Percentiles rank a stretch among this genome's conserved stretches.
Conservation (phyloP, 176 grass and related monocot genomes). For the Aegilops bicornis region DNA sequence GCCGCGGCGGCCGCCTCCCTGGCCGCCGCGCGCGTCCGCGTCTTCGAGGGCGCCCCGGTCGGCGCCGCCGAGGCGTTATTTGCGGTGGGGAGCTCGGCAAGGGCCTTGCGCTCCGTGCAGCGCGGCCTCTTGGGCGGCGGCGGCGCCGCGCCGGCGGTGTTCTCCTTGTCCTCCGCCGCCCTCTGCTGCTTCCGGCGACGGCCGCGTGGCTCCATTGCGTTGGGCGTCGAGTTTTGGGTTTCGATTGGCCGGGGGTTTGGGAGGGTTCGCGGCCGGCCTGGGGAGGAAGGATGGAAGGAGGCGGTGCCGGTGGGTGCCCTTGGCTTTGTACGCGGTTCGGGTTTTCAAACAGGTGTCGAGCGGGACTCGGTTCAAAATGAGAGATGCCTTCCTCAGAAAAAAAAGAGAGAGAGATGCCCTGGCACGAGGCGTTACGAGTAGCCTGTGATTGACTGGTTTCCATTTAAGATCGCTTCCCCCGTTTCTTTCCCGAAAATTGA, state of each 20-base stretch:
- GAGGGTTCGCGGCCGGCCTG: neutral
- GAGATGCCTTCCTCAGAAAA: neutral
- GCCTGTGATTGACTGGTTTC: too few species aligned
- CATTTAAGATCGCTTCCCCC: too few species aligned
- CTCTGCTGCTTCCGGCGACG: neutral
- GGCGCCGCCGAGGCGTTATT: neutral
- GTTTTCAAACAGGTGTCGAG: neutral
- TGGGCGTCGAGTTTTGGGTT: neutral
- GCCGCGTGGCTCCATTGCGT: neutral
- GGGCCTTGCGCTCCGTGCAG: conserved; percentile 23
- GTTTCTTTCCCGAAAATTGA: too few species aligned
- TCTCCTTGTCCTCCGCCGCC: conserved; percentile 20
- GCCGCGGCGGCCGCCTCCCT: conserved; percentile 15
- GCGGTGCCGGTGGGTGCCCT: neutral
- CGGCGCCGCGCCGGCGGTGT: conserved; percentile 6
- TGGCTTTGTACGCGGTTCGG: neutral
- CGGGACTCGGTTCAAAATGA: neutral
- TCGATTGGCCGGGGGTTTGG: neutral
- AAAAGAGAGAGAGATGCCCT: too few species aligned
- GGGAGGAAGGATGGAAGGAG: neutral
- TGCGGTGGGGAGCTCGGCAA: conserved; percentile 24
- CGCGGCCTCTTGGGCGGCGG: neutral
- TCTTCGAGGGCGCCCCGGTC: neutral
- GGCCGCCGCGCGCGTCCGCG: conserved; percentile 39
- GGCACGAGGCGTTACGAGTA: neutral